Evolutionary conservation across 805 yeast species (phyloP).

Genomic region (Wickerhamomyces ciferrii): DNA sequence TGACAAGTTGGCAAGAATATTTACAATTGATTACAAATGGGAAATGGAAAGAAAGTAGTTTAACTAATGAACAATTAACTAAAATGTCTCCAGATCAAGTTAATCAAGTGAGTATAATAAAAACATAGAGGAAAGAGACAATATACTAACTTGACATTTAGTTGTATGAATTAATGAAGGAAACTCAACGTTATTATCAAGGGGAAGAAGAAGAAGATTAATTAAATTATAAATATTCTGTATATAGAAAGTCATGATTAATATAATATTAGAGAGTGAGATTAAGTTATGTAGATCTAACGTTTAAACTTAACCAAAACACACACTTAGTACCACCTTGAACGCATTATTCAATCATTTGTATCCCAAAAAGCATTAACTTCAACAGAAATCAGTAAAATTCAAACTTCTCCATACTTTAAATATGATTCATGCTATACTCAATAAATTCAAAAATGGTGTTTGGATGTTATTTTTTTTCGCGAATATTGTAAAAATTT

Average conservation of each 20-base stretch:
- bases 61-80: conserved; percentile 62
- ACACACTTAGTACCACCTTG: too few species aligned
- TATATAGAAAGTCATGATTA: neutral
- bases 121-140: neutral
- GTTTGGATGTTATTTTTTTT: too few species aligned
- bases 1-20: conserved; percentile 93
- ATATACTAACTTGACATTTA: neutral
- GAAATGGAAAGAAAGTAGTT: conserved; percentile 56
- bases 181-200: conserved; percentile 33
- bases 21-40: conserved; percentile 53
- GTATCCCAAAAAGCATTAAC: too few species aligned
- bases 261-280: too few species aligned
- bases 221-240: neutral
- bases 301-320: too few species aligned
- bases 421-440: too few species aligned
- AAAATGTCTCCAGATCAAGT: conserved; percentile 87
- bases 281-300: too few species aligned
- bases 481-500: neutral
- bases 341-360: too few species aligned
- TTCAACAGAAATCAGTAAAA: too few species aligned
- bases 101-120: conserved; percentile 50
- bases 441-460: too few species aligned
- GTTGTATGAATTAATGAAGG: conserved; percentile 73
- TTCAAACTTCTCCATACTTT: too few species aligned
- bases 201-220: conserved; percentile 8